Evolutionary conservation across 179 eudicot genomes (phyloP).

Genomic region (Vitellaria paradoxa): DNA sequence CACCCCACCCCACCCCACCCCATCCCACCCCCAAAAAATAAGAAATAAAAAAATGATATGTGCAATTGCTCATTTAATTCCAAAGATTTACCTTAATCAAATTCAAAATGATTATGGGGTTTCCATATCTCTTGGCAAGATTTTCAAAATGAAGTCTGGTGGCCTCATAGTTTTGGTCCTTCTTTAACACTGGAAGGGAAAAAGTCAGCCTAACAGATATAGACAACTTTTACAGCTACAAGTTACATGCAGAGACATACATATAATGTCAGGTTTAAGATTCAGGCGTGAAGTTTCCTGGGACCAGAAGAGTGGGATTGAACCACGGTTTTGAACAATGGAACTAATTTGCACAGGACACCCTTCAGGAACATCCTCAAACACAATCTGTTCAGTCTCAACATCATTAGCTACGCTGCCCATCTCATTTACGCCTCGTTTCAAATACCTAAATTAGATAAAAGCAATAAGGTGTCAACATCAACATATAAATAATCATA

Average conservation of each 20-base stretch:
- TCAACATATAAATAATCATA: background rate
- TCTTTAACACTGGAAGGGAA: conserved; percentile 67
- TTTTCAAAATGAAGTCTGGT: conserved; percentile 94
- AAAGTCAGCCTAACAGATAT: conserved; percentile 10
- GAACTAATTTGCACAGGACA: conserved; percentile 67
- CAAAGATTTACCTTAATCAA: conserved; percentile 72
- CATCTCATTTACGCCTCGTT: conserved; percentile 93
- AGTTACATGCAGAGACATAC: conserved; percentile 43
- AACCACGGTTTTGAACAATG: conserved; percentile 93
- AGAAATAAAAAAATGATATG: no score
- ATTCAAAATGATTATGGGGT: conserved; percentile 91
- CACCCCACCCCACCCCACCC: no score
- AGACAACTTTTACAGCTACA: background rate
- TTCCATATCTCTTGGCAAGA: conserved; percentile 87
- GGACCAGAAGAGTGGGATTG: conserved; percentile 98
- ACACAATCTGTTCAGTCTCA: conserved; percentile 92
- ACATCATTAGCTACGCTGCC: conserved; percentile 99
- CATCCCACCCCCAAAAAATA: no score
- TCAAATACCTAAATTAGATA: conserved; percentile 56
- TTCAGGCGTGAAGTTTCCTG: conserved; percentile 96
- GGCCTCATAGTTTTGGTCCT: conserved; percentile 81
- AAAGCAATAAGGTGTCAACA: background rate
- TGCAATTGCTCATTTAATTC: background rate
- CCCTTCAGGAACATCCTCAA: conserved; percentile 82
- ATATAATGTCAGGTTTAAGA: conserved; percentile 82